A percentile compares a stretch with the other conserved stretches of the same genome.
Evolutionary conservation across 2,329 filamentous ascomycete genomes (phyloP).

Genomic region (Xylaria sp.): DNA sequence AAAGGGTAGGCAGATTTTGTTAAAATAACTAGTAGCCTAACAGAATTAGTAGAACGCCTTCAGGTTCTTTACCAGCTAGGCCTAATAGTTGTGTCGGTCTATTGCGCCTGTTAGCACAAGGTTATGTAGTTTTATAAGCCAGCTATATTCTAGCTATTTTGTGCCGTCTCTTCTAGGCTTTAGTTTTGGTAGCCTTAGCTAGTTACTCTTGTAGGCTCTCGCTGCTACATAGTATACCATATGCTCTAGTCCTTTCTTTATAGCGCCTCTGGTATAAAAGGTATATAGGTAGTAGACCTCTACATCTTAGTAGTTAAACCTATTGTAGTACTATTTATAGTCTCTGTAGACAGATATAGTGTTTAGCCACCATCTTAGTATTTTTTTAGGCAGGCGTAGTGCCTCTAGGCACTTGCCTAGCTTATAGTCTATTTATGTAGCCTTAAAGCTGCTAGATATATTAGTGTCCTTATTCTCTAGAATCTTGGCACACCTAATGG

Average conservation of each 20-base stretch:
- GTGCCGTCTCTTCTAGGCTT: not conserved
- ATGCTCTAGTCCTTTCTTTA: not conserved
- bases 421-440: not conserved
- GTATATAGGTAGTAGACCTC: not conserved
- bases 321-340: constrained; percentile 3
- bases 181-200: not conserved
- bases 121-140: not conserved
- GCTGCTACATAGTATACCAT: not conserved
- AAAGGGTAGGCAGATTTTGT: not conserved
- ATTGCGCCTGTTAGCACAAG: not conserved
- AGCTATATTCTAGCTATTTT: not conserved
- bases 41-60: not conserved
- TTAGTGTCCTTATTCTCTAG: not conserved
- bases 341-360: not conserved
- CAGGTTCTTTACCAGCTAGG: not conserved
- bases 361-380: not conserved
- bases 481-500: too few species aligned
- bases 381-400: not conserved
- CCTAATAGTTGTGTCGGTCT: constrained; percentile 2
- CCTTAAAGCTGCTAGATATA: not conserved
- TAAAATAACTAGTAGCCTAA: not conserved
- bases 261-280: not conserved
- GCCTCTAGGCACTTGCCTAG: not conserved
- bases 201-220: not conserved
- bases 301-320: not conserved